Evolutionary conservation across 1,139 yeast species (phyloP), one percentile per base, ranked within the genome.

Genomic region (Geotrichum australiense): DNA sequence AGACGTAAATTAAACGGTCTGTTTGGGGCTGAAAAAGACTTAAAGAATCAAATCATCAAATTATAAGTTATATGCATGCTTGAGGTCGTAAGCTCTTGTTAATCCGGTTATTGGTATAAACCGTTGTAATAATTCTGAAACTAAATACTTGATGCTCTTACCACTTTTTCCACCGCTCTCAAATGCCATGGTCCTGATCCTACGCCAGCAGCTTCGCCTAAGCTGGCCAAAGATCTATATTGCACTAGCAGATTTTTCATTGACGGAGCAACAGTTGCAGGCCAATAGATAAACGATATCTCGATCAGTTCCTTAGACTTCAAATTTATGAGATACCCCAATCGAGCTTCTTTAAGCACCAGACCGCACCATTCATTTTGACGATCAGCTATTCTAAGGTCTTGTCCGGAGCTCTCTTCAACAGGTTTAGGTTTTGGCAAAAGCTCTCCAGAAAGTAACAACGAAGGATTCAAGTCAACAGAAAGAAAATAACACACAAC

Each of bases 111-210:
- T n/a, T n/a, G n/a, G n/a, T n/a, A n/a, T n/a, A n/a, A n/a, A n/a
- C n/a, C n/a, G n/a, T n/a, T n/a, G n/a, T n/a, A n/a, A n/a, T n/a
- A n/a, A 23, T 23, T 7, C 25, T 20, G 24, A n/a, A 12, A 31
- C 10, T 31, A 31, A 31, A 6, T 31, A 25, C 21, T 31, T 15
- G 21, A 20, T 6, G 54, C 48, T 25, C 58, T 48, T 24, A 52
- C 53, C 51, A 79, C 69, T 56, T 82, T 84, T 24, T 74, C 72
- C 5, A 85, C 94, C 0, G 94, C 85, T 23, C 75, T 66, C 23
- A 85, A 71, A 59, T 86, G 95, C 86, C 94, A 83, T n/a, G 96
- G 96, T 2, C 80, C 65, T 29, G 70, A 63, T 0, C 70, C 62
- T 23, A 64, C 55, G 11, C 54, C 54, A 1, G 61, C 58, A 20